These are phyloP conservation scores for Bothriochloa decipiens DNA, from an alignment of 176 grass and related monocot genomes.

Conservation along the genomic window DNA sequence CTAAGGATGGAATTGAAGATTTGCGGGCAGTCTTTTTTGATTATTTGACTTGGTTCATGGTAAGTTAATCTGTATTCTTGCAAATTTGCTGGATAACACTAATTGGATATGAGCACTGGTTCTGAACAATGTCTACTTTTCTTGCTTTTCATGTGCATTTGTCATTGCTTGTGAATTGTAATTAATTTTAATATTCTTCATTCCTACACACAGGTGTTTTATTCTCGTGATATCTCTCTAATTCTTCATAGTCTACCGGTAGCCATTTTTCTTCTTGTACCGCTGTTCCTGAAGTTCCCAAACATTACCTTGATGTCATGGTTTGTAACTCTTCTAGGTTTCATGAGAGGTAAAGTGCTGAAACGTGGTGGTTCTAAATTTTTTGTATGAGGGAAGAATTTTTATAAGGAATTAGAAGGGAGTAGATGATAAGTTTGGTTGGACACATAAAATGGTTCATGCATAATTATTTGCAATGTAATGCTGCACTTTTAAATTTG, in stretches of 20 bases:
- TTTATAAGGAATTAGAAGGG: background rate
- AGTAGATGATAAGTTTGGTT: background rate
- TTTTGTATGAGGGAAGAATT: background rate
- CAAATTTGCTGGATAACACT: constrained; percentile 30
- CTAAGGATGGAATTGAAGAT: constrained; percentile 47
- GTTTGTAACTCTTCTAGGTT: constrained; percentile 55
- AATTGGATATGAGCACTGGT: background rate
- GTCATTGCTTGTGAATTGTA: constrained; percentile 30
- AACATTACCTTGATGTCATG: constrained; percentile 59
- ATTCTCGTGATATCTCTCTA: constrained; percentile 72
- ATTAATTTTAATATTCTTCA: constrained; percentile 32
- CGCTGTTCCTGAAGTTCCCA: constrained; percentile 70
- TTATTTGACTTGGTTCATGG: constrained; percentile 98
- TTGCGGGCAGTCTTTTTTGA: constrained; percentile 79
- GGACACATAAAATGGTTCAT: background rate
- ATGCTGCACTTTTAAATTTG: background rate
- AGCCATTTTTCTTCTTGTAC: constrained; percentile 65
- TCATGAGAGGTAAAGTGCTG: constrained; percentile 72
- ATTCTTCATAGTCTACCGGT: constrained; percentile 82
- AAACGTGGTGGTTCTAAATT: background rate
- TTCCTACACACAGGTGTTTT: constrained; percentile 74
- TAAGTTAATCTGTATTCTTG: constrained; percentile 47
- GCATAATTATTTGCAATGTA: background rate
- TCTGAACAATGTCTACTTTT: background rate
- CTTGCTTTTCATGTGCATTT: constrained; percentile 18